Evolutionary conservation across 306 rosid species (phyloP).

Genomic region (Lathyrus oleraceus): DNA sequence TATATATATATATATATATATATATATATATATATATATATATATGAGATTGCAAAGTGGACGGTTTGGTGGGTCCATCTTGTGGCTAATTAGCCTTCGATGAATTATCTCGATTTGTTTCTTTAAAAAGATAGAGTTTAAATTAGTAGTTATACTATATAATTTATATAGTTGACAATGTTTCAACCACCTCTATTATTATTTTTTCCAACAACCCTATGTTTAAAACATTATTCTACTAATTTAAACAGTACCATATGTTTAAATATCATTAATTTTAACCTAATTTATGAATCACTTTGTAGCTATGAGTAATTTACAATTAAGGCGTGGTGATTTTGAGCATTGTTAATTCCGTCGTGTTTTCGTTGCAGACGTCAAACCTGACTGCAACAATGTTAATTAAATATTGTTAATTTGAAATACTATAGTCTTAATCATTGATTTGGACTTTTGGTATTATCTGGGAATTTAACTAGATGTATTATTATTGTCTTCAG

Average conservation of each 20-base stretch:
- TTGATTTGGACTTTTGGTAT: background rate
- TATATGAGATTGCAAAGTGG: background rate
- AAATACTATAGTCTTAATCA: background rate
- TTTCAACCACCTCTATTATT: background rate
- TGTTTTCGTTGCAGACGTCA: slow-evolving; percentile 7
- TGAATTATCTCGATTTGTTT: background rate
- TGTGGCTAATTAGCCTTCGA: background rate
- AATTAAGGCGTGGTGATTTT: background rate
- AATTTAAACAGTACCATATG: background rate
- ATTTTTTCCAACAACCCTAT: background rate
- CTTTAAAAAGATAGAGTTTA: background rate
- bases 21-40: no score
- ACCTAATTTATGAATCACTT: background rate
- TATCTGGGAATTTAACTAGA: background rate
- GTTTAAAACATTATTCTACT: background rate
- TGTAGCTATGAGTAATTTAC: background rate
- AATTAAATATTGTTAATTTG: background rate
- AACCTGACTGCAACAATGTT: background rate
- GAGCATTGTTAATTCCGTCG: background rate
- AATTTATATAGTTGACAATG: background rate
- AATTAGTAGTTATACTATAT: background rate
- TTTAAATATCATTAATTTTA: background rate
- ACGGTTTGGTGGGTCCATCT: background rate
- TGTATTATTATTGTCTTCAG: no score
- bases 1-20: no score